Base-by-base conservation (phyloP, 257 asterid species). In the Fraxinus cuspidata region DNA sequence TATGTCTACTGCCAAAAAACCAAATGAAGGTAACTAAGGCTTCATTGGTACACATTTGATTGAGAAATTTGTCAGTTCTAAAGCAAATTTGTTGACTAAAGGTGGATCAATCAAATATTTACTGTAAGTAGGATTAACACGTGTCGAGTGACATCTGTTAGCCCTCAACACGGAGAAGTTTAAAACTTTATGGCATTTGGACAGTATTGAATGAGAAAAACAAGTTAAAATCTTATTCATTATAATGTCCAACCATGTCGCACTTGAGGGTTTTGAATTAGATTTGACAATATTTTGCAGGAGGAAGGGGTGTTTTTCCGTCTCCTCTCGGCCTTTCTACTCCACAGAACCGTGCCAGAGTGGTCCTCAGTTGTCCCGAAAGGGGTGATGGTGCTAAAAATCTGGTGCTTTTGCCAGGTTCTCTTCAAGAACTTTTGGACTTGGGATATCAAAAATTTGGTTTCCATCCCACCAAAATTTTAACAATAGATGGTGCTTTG, bases 381-480 rank as follows among this genome's bases (percentile, higher is more conserved):
- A 85, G 82, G 73, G 86, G 85, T 7, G 88, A 87, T 47, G 70
- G 2, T 29, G 77, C 81, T 35, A 87, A 86, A 73, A 79, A 76
- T 67, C 76, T 88, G 72, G 85, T 94, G 78, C 77, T 80, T 32
- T 34, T 94, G 86, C 97, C 98, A 0, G 83, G 78, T 27, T 83
- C 92, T 21, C 51, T 90, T 19, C 79, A 83, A 38, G 93, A 90
- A 76, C 86, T 92, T 38, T 79, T 90, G 83, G 91, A 88, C 38
- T 80, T 88, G 80, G 96, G 97, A 34, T 60, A 69, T 49, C 77
- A 86, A 66, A 94, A 84, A 76, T 94, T 84, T 74, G 93, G 94
- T 3, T 42, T 88, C 29, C 68, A 63, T 49, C 77, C 88, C 31
- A 79, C 91, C 25, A 87, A 66, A 79, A 84, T 94, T 68, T 72